Percentiles rank a stretch among this genome's conserved stretches.
Conservation (phyloP, 163 green algal genomes). For the Scenedesmus sp. region DNA sequence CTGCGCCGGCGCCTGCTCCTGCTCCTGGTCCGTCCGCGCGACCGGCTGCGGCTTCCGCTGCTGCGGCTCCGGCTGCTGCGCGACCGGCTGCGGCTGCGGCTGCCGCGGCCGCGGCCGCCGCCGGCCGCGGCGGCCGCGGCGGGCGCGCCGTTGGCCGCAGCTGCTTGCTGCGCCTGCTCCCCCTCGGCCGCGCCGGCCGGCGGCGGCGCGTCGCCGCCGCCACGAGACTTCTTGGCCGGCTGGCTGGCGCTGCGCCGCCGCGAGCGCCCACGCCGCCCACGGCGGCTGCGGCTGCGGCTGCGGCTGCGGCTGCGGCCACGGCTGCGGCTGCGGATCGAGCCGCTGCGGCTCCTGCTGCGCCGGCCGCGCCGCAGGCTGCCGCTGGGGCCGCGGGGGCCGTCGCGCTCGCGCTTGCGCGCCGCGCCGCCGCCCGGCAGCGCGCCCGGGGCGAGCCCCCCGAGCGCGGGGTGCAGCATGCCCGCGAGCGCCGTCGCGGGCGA, state of each 20-base stretch:
- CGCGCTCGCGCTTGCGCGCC: too few species aligned
- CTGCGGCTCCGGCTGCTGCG: not conserved
- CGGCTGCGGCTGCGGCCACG: constrained; percentile 2
- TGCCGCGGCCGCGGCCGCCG: not conserved
- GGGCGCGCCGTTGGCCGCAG: constrained; percentile 10
- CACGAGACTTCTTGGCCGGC: not conserved
- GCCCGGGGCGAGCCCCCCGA: too few species aligned
- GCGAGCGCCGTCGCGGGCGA: too few species aligned
- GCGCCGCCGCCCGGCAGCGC: too few species aligned
- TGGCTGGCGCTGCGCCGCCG: constrained; percentile 3
- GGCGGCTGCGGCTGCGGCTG: not conserved
- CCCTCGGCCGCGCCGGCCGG: constrained; percentile 8
- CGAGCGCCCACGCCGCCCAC: not conserved
- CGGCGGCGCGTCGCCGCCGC: not conserved
- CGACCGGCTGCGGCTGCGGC: constrained; percentile 4
- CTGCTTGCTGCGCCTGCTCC: not conserved
- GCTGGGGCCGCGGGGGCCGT: too few species aligned
- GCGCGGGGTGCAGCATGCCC: too few species aligned
- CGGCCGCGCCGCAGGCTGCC: too few species aligned
- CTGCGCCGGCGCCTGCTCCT: constrained; percentile 10
- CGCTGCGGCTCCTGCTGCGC: too few species aligned
- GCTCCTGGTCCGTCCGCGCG: constrained; percentile 2
- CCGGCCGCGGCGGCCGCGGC: not conserved
- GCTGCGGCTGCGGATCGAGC: not conserved
- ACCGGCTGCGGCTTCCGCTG: not conserved